Evolutionary conservation across 129 eudicot genomes (phyloP).

Genomic region (Escallonia rubra): DNA sequence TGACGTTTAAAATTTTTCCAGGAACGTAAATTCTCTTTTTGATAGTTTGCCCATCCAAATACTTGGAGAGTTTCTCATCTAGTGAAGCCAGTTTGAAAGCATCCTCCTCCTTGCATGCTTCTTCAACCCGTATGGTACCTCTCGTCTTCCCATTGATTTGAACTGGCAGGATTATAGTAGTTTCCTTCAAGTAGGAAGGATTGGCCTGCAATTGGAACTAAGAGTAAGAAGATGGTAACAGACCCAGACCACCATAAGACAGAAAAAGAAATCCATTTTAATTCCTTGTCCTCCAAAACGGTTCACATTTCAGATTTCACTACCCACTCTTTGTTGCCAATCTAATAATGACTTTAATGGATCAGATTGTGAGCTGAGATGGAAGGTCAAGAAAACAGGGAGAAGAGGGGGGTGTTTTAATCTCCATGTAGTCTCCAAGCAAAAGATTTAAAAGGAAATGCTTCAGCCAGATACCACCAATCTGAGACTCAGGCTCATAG

Average conservation of each 20-base stretch:
- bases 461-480: background rate
- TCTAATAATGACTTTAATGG: no score
- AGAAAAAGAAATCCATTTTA: background rate
- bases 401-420: background rate
- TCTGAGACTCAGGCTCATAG: background rate
- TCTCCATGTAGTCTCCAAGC: background rate
- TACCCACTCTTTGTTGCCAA: no score
- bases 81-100: slow-evolving; percentile 63
- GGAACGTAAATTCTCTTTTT: slow-evolving; percentile 82
- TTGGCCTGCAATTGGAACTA: slow-evolving; percentile 42
- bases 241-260: background rate
- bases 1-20: slow-evolving; percentile 77
- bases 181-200: slow-evolving; percentile 69
- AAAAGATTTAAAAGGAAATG: background rate
- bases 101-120: slow-evolving; percentile 75
- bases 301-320: no score
- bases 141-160: slow-evolving; percentile 96
- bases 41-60: slow-evolving; percentile 58
- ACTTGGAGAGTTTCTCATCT: slow-evolving; percentile 73
- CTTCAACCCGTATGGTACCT: slow-evolving; percentile 85
- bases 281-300: no score
- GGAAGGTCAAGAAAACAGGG: no score
- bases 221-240: slow-evolving; percentile 3
- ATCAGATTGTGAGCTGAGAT: no score
- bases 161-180: slow-evolving; percentile 72